Evolutionary conservation across 129 eudicot genomes (phyloP), one percentile per base, ranked within the genome.

Genomic region (Tanacetum coccineum): DNA sequence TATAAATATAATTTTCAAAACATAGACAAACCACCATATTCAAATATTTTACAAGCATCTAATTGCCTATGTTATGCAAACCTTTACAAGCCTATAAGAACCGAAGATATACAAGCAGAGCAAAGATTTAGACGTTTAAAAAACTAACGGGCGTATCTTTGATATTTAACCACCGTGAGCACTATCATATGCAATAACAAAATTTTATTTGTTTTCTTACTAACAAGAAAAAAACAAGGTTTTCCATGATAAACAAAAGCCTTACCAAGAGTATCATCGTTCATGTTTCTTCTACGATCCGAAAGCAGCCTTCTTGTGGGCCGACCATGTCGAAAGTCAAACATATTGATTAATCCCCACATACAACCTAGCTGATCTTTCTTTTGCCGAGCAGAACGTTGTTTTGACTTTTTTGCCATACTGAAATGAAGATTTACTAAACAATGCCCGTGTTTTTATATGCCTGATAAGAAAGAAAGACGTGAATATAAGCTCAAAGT

Each of bases 321-420:
- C 52, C 91, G 87, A 74, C 82, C 87, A 72, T 83, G 86, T 20
- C 96, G 95, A 62, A 86, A 88, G 79, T 93, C 92, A 59, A 93
- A 88, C 48, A 93, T 79, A 61, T 79, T 84, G 64, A 93, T 82
- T 73, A 93, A 64, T 62, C 98, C 91, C 81, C 81, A 82, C 72
- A 93, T 88, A 66, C 98, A 93, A 17, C 98, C 98, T 13, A 83
- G 79, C 17, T 82, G 91, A 53, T 82, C 84, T 69, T 80, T 88
- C 69, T 86, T 87, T 39, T 66, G 76, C 42, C 85, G 77, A 9
- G 67, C 74, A 47, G 68, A 66, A 19, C 85, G 96, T 59, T 80
- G 84, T 70, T 76, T 82, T 48, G 95, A 83, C 75, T 61, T 86
- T 81, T 84, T 93, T 39, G 89, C 89, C 98, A 93, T 93, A 28